Evolutionary conservation across 2,329 filamentous ascomycete genomes (phyloP).

Genomic region (Pseudogymnoascus sp.): DNA sequence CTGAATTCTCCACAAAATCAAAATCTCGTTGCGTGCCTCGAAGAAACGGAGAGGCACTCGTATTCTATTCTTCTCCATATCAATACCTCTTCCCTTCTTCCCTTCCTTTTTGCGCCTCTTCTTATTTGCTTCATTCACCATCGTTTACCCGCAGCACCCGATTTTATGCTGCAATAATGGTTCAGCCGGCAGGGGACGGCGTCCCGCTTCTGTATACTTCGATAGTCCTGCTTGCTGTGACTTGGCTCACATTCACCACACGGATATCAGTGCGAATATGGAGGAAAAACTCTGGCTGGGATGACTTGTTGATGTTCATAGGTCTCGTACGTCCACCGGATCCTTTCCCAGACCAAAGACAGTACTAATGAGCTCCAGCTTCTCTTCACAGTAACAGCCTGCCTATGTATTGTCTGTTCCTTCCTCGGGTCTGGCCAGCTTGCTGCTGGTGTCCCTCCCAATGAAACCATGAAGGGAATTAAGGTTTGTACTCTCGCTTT

Average conservation of each 20-base stretch:
- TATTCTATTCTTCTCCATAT: conserved; percentile 2
- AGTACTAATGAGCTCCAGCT: conserved; percentile 18
- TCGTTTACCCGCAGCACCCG: not conserved
- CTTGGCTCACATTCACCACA: conserved; percentile 22
- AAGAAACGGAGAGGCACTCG: not conserved
- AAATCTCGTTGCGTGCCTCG: not conserved
- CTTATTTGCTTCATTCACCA: not conserved
- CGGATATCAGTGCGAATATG: conserved; percentile 23
- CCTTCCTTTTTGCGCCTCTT: not conserved
- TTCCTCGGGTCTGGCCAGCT: conserved; percentile 26
- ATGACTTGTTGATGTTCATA: conserved; percentile 24
- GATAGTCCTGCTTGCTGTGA: conserved; percentile 21
- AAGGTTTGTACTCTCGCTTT: conserved; percentile 17
- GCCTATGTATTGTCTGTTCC: conserved; percentile 26
- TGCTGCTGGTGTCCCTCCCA: conserved; percentile 14
- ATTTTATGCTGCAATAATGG: conserved; percentile 19
- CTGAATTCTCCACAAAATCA: conserved; percentile 6
- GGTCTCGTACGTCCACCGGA: conserved; percentile 22
- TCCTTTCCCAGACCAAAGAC: not conserved
- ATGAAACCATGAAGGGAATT: conserved; percentile 20
- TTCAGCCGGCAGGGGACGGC: conserved; percentile 23
- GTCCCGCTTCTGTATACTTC: conserved; percentile 23
- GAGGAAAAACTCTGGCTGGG: conserved; percentile 24
- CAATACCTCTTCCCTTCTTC: not conserved
- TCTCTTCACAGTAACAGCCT: conserved; percentile 24